Conservation (phyloP, 228 moss, liverwort and hornwort genomes). For the Sphagnum fallax region DNA sequence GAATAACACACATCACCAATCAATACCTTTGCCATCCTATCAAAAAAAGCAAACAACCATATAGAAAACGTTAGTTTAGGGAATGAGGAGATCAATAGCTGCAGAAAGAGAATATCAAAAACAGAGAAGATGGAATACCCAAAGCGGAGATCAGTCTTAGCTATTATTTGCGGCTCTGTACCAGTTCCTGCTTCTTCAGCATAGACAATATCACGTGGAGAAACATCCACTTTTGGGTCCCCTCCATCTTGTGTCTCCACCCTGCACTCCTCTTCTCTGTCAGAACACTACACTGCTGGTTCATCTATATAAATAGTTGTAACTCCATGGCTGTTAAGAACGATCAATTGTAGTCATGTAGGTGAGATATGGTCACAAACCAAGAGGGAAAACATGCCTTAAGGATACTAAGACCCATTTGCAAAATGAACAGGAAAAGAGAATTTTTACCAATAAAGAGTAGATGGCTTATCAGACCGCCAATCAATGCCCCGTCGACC, state of each 20-base stretch:
- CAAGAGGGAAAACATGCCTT: no score
- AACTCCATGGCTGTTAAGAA: no score
- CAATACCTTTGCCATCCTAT: no score
- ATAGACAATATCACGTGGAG: slow-evolving; percentile 88
- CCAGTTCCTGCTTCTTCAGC: slow-evolving; percentile 71
- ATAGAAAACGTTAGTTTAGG: no score
- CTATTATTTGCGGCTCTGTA: slow-evolving; percentile 59
- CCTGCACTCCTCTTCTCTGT: slow-evolving; percentile 25
- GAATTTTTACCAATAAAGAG: slow-evolving; percentile 63
- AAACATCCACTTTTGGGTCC: slow-evolving; percentile 73
- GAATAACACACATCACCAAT: no score
- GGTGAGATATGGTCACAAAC: no score
- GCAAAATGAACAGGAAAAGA: background rate
- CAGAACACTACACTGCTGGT: no score
- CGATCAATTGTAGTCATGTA: no score
- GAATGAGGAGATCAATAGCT: background rate
- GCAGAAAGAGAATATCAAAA: background rate
- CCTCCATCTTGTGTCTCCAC: slow-evolving; percentile 96
- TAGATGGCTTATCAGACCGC: slow-evolving; percentile 80
- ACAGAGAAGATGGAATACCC: slow-evolving; percentile 36
- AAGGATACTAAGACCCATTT: no score
- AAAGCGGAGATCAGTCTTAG: slow-evolving; percentile 69
- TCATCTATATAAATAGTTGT: no score
- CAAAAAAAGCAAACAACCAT: no score
- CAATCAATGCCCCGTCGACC: slow-evolving; percentile 83